Percentiles rank a stretch among this genome's conserved stretches.
These are phyloP conservation scores for Vigna reflexopilosa DNA, from an alignment of 306 rosid genomes.

Conservation along the genomic window DNA sequence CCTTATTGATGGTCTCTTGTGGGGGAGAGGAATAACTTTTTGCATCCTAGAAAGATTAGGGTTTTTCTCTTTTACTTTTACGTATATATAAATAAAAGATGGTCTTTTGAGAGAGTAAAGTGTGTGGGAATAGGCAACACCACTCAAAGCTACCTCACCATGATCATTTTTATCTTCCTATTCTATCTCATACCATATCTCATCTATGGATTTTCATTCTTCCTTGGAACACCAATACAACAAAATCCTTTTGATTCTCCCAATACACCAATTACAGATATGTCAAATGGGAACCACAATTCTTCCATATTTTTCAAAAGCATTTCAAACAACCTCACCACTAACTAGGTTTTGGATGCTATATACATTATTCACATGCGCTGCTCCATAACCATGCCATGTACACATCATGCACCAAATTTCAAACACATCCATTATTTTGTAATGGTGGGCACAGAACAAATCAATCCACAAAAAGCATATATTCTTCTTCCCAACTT, in stretches of 20 bases:
- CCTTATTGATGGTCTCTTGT: conserved; percentile 76
- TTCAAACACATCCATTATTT: conserved; percentile 33
- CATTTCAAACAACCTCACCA: conserved; percentile 30
- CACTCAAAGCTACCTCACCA: conserved; percentile 47
- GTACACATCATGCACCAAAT: conserved; percentile 32
- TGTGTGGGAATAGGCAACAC: conserved; percentile 62
- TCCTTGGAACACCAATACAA: conserved; percentile 35
- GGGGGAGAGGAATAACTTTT: conserved; percentile 92
- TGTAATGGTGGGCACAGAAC: conserved; percentile 22
- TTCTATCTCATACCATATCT: conserved; percentile 12
- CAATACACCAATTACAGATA: conserved; percentile 42
- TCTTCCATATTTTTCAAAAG: conserved; percentile 36
- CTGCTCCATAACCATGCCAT: conserved; percentile 25
- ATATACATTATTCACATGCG: not conserved
- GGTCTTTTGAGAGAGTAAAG: conserved; percentile 63
- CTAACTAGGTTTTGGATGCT: conserved; percentile 15
- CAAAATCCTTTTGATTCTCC: conserved; percentile 45
- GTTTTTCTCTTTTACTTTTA: conserved; percentile 43
- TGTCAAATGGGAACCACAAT: conserved; percentile 44
- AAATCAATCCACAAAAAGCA: conserved; percentile 38
- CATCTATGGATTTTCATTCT: conserved; percentile 19
- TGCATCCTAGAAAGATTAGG: conserved; percentile 67
- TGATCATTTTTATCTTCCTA: conserved; percentile 36
- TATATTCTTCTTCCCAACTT: conserved; percentile 48
- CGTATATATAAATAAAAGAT: conserved; percentile 47